phyloP scores from a whole-genome alignment of 225 moss, liverwort and hornwort genomes.

The Pseudoscleropodium purum region DNA sequence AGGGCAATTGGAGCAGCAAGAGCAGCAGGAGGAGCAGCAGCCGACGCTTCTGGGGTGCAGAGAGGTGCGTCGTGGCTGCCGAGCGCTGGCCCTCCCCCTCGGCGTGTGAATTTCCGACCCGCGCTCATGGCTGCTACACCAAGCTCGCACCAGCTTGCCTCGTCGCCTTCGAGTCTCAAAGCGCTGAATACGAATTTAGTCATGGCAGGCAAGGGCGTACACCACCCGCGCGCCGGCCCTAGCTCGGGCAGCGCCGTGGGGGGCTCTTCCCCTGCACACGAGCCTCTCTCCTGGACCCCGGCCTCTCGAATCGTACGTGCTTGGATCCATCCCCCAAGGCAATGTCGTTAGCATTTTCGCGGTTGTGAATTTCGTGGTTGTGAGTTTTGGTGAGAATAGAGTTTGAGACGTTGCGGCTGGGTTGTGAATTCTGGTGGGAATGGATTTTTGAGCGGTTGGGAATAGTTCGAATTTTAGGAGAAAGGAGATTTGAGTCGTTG shows the following conservation, averaged over 20 bases:
- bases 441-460: background rate
- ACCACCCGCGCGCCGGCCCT: conserved; percentile 8
- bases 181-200: background rate
- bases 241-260: background rate
- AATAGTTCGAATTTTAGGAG: background rate
- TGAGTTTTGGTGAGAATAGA: background rate
- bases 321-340: background rate
- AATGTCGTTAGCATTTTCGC: background rate
- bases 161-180: background rate
- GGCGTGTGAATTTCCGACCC: conserved; percentile 45
- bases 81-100: conserved; percentile 33
- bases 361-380: background rate
- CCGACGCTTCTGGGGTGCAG: conserved; percentile 8
- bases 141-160: background rate
- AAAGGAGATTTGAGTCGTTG: background rate
- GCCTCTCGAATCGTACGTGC: conserved; percentile 30
- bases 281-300: conserved; percentile 34
- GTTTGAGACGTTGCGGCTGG: background rate
- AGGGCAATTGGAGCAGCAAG: too few relatives aligned
- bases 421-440: background rate
- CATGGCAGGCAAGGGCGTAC: conserved; percentile 22
- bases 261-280: conserved; percentile 1
- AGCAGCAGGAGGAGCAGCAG: background rate
- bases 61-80: conserved; percentile 41
- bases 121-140: conserved; percentile 9